Evolutionary conservation across 768 basidiomycete species (phyloP).

Genomic region (Epithele typhae): DNA sequence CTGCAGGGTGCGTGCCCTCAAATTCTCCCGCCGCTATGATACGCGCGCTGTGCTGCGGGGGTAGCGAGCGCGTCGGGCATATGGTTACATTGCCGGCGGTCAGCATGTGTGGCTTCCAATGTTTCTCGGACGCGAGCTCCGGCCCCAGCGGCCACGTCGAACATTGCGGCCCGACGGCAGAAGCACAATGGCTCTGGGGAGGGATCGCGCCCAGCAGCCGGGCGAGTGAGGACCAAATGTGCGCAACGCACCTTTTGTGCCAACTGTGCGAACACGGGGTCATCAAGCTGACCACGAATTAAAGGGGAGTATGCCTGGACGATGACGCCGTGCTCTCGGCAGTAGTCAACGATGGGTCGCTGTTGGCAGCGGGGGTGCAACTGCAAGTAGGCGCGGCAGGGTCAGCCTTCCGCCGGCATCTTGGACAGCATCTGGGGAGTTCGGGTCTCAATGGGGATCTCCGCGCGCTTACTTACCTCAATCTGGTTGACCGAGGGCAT

Average conservation of each 20-base stretch:
- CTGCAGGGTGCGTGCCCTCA: no score
- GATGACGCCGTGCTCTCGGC: slow-evolving; percentile 33
- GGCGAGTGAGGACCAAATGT: slow-evolving; percentile 47
- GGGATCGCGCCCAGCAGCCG: no score
- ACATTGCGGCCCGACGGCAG: slow-evolving; percentile 24
- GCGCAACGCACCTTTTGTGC: slow-evolving; percentile 38
- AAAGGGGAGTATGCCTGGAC: slow-evolving; percentile 60
- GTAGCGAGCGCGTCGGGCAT: no score
- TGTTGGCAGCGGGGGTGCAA: slow-evolving; percentile 81
- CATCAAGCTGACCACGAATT: slow-evolving; percentile 41
- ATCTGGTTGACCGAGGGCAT: slow-evolving; percentile 79
- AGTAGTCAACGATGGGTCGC: slow-evolving; percentile 71
- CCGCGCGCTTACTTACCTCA: slow-evolving; percentile 64
- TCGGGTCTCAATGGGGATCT: no score
- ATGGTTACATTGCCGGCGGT: no score
- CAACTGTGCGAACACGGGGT: slow-evolving; percentile 49
- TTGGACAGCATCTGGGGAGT: no score
- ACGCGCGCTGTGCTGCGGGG: slow-evolving; percentile 1
- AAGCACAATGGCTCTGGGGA: no score
- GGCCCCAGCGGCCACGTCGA: neutral
- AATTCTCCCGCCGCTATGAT: slow-evolving; percentile 29
- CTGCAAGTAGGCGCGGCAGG: slow-evolving; percentile 30
- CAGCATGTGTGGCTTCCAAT: no score
- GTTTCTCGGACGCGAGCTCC: no score
- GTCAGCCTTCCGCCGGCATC: neutral